Percentiles rank a stretch among this genome's conserved stretches.
Conservation (phyloP, 1,284 basidiomycete species). For the Heterobasidion parviporum region DNA sequence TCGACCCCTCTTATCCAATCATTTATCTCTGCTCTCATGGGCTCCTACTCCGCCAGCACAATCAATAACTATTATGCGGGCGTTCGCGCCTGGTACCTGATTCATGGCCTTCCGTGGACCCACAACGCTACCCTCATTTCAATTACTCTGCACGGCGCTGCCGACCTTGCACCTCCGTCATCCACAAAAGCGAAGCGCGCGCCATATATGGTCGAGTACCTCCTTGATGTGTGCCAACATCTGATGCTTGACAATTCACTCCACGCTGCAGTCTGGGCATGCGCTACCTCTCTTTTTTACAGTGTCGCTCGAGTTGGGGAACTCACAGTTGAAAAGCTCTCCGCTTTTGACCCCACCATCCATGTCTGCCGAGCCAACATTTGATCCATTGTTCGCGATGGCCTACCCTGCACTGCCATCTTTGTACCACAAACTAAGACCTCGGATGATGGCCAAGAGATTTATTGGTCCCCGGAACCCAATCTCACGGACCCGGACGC, state of each 20-base stretch:
- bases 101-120: constrained; percentile 14
- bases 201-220: background rate
- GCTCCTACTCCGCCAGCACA: constrained; percentile 11
- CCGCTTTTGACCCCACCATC: background rate
- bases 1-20: too few species aligned
- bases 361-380: background rate
- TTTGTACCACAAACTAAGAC: too few species aligned
- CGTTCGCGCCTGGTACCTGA: constrained; percentile 17
- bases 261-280: background rate
- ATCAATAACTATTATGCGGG: constrained; percentile 15
- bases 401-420: too few species aligned
- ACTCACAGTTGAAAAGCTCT: background rate
- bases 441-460: too few species aligned
- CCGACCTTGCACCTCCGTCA: background rate
- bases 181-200: background rate
- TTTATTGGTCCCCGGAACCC: too few species aligned
- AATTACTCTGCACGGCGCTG: background rate
- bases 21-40: background rate
- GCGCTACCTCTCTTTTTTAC: background rate
- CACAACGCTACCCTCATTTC: background rate
- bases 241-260: background rate
- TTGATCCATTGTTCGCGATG: too few species aligned
- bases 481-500: too few species aligned
- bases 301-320: background rate
- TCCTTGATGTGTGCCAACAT: background rate